A percentile compares a stretch with the other conserved stretches of the same genome.
These are phyloP conservation scores for Balamuthia mandrillaris DNA, from an alignment of 208 protist genomes.

Conservation along the genomic window DNA sequence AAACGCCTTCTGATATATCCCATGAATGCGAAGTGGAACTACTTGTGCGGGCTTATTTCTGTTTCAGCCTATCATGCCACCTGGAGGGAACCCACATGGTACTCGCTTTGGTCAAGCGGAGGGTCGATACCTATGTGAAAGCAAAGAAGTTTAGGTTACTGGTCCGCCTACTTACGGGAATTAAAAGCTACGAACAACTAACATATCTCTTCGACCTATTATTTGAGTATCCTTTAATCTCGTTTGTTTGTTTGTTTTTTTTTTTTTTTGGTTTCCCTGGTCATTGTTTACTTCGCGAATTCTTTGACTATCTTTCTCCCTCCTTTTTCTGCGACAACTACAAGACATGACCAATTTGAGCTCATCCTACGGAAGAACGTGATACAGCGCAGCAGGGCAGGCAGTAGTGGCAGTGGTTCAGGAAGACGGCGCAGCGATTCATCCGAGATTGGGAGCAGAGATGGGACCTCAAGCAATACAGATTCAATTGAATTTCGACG, in stretches of 20 bases:
- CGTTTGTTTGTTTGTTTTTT: neutral
- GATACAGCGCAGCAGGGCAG: too few species aligned
- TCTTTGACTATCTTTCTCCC: neutral
- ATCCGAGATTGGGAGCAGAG: neutral
- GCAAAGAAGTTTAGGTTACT: neutral
- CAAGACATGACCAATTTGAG: conserved; percentile 27
- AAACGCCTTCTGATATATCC: neutral
- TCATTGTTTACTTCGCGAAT: too few species aligned
- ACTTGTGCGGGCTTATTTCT: conserved; percentile 17
- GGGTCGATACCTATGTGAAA: neutral
- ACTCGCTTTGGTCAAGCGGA: neutral
- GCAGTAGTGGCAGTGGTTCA: too few species aligned
- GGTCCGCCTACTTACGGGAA: conserved; percentile 6
- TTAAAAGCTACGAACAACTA: conserved; percentile 13
- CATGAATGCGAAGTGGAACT: conserved; percentile 29
- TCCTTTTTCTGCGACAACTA: neutral
- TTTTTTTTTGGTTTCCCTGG: too few species aligned
- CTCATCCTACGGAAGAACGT: neutral
- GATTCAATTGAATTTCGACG: conserved; percentile 1
- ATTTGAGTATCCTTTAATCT: neutral
- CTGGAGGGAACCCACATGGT: conserved; percentile 24
- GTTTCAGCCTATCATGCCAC: conserved; percentile 15
- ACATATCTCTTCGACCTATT: conserved; percentile 15
- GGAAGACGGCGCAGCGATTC: neutral
- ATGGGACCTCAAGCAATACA: neutral